phyloP scores from a whole-genome alignment of 2,329 filamentous ascomycete species.

The Cordyceps javanica region DNA sequence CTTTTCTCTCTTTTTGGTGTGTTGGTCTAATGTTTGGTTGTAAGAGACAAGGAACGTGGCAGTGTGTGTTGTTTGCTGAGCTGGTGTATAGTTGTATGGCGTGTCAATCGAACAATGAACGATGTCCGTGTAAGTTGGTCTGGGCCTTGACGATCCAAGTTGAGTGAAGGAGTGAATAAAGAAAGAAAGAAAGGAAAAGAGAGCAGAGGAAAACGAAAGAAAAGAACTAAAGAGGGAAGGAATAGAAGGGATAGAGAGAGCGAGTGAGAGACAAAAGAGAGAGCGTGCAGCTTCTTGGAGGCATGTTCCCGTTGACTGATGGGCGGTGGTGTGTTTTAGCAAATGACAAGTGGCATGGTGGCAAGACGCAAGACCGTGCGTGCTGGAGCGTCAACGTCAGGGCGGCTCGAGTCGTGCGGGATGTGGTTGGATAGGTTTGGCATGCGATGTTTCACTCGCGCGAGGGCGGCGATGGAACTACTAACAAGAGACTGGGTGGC shows the following conservation, averaged over 20 bases:
- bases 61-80: background rate
- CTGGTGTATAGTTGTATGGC: too few species aligned
- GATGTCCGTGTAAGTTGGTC: too few species aligned
- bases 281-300: too few species aligned
- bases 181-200: too few species aligned
- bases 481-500: too few species aligned
- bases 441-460: conserved; percentile 4
- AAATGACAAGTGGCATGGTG: conserved; percentile 5
- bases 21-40: background rate
- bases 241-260: too few species aligned
- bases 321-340: background rate
- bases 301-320: background rate
- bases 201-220: too few species aligned
- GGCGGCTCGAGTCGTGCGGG: background rate
- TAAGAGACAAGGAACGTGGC: background rate
- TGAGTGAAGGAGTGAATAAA: too few species aligned
- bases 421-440: background rate
- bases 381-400: background rate
- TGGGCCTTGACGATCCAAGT: too few species aligned
- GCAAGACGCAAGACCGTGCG: background rate
- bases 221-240: too few species aligned
- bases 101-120: too few species aligned
- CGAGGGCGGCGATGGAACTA: background rate
- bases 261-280: too few species aligned
- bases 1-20: background rate